A percentile compares a stretch with the other conserved stretches of the same genome.
These are phyloP conservation scores for Plasmodium gonderi DNA, from an alignment of 169 alveolate species.

Conservation along the genomic window DNA sequence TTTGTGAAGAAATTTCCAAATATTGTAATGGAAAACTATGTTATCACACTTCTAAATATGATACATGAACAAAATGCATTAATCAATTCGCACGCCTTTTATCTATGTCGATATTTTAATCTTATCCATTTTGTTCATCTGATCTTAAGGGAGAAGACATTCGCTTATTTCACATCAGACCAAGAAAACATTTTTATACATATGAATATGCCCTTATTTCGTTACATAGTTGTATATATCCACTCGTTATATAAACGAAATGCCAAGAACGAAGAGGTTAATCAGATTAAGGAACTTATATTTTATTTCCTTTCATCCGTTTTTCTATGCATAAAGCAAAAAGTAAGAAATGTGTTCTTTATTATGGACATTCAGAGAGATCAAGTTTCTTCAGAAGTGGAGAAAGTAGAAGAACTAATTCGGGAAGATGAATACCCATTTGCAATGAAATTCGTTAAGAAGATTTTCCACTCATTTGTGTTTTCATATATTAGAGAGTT, in stretches of 20 bases:
- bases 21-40: not conserved
- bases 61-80: slow-evolving; percentile 10
- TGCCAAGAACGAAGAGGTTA: not conserved
- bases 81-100: not conserved
- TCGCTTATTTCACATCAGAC: not conserved
- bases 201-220: not conserved
- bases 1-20: not conserved
- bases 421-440: not conserved
- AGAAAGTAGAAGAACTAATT: not conserved
- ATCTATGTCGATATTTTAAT: slow-evolving; percentile 20
- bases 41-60: not conserved
- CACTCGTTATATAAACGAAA: not conserved
- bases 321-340: not conserved
- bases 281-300: not conserved
- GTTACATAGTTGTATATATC: not conserved
- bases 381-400: not conserved
- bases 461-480: not conserved
- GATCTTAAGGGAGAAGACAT: not conserved
- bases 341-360: slow-evolving; percentile 1
- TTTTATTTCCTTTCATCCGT: slow-evolving; percentile 11
- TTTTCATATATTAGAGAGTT: slow-evolving; percentile 14
- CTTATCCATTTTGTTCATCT: not conserved
- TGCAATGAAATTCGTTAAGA: not conserved
- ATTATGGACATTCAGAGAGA: not conserved
- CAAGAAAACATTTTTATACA: slow-evolving; percentile 1